Base-by-base conservation (phyloP, 768 basidiomycete species). In the Boletellus ananas region DNA sequence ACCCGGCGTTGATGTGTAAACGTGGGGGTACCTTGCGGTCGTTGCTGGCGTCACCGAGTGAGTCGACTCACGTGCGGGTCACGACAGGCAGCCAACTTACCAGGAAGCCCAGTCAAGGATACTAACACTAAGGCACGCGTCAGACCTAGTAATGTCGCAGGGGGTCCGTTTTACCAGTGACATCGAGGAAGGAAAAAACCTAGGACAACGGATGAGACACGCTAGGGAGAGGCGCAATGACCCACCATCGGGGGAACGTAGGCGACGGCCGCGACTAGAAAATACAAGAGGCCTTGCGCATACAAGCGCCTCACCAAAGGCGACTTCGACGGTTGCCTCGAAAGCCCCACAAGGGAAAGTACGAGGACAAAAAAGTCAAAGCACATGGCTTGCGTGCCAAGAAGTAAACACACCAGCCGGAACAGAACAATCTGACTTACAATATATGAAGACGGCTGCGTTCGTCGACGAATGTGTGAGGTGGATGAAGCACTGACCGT, bases 331-430 rank as follows among this genome's bases (percentile, higher is more conserved):
- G 13, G 8, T 13, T 49, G 34, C 31, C 42, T 45, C 3, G 52
- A 64, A 4, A 66, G 53, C 7, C 53, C 57, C 6, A 50, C 41
- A 6, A 58, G 18, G 10, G 54, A 53, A 14, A 68, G 23, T 4
- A 57, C n/a, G 16, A 66, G 35, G 14, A 66, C 46, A 2, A 61
- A 3, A n/a, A 57, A 43, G 29, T 68, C 55, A 13, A 54, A 66
- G 20, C 43, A 45, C 38, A 54, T 31, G n/a, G 64, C 64, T 66
- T 51, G n/a, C 14, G 3, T 25, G 5, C 23, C 49, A 40, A 12
- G 5, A 17, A 14, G 25, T 47, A n/a, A 57, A 36, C 23, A 52
- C 34, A 33, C n/a, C 11, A 2, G 11, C 34, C 10, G 9, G 18
- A 51, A 18, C 0, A 13, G 3, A 27, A 42, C 5, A 6, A 31